Base-by-base conservation (phyloP, 2,329 filamentous ascomycete genomes). In the Sarocladium strictum region DNA sequence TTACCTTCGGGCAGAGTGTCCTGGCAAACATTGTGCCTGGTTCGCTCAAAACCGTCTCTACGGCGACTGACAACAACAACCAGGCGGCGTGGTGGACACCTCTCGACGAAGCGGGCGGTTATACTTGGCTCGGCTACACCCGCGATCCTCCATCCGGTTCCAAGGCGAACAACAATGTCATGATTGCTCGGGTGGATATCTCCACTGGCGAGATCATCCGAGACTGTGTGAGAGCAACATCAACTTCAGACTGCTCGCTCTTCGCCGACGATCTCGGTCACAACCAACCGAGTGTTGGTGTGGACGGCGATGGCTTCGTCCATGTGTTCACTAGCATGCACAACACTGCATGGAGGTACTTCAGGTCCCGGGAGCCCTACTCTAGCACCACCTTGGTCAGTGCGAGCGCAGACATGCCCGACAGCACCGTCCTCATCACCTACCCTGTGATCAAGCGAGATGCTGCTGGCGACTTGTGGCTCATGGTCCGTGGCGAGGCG, bases 291-390 rank as follows among this genome's bases (percentile, higher is more conserved):
- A 60, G 59, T 38, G 53, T 61, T 17, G 59, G 58, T 5, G 55
- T 61, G n/a, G 60, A 62, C n/a, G 60, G 61, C 2, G 55, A 64
- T n/a, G 62, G 62, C 3, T 62, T 57, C 15, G 62, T 63, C 2
- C 62, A 64, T 35, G 58, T 64, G 23, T 64, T 64, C 32, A 64
- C 62, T 2, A 63, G 62, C 57, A 64, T 64, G 62, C 62, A 64
- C 54, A 63, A 64, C 4, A 60, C 63, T 21, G 47, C 50, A 1
- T 64, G 62, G 62, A 60, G 59, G 27, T 64, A 64, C 54, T 64
- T 59, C 35, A 58, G 62, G 11, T 64, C 62, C 0, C 27, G 45
- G 2, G 54, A 57, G 7, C 53, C 62, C 2, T 61, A 62, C 23
- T 51, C 47, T 23, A 62, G 59, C 37, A 55, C 59, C 27, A 62